phyloP scores from a whole-genome alignment of 2,329 filamentous ascomycete genomes.

The Aspergillus glaucus region DNA sequence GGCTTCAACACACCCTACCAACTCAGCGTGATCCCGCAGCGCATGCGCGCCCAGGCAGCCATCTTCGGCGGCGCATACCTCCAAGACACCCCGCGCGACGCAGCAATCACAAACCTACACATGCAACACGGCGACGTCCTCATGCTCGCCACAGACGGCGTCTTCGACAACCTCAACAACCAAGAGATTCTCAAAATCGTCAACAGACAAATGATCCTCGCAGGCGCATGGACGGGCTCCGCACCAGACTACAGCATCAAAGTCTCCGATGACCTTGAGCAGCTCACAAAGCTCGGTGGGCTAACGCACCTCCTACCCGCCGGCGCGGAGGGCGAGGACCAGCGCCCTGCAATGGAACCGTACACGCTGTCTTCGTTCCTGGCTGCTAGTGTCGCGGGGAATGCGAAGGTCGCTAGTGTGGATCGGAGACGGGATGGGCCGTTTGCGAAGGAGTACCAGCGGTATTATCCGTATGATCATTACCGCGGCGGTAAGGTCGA shows the following conservation, averaged over 20 bases:
- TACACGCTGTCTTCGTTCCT: slow-evolving; percentile 68
- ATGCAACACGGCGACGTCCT: slow-evolving; percentile 88
- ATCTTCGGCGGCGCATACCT: slow-evolving; percentile 78
- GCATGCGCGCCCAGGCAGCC: slow-evolving; percentile 69
- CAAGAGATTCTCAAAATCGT: slow-evolving; percentile 81
- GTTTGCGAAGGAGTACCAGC: slow-evolving; percentile 90
- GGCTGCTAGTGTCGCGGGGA: slow-evolving; percentile 69
- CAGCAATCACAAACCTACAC: slow-evolving; percentile 67
- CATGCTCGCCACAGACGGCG: slow-evolving; percentile 89
- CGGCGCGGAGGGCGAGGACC: background rate
- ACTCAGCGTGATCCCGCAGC: slow-evolving; percentile 76
- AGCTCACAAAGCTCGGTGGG: slow-evolving; percentile 47
- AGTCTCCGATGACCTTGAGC: slow-evolving; percentile 55
- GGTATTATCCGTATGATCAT: slow-evolving; percentile 74
- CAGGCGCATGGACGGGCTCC: slow-evolving; percentile 61
- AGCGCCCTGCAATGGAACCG: slow-evolving; percentile 8
- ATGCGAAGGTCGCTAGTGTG: slow-evolving; percentile 77
- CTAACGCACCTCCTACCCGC: slow-evolving; percentile 22
- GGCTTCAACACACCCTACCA: slow-evolving; percentile 98
- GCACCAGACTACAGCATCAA: slow-evolving; percentile 55
- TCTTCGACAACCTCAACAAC: slow-evolving; percentile 92
- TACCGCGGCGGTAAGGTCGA: slow-evolving; percentile 93
- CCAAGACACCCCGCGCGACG: slow-evolving; percentile 76
- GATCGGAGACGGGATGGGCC: slow-evolving; percentile 80
- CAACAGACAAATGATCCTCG: slow-evolving; percentile 65